Conservation (phyloP, 2,329 filamentous ascomycete species). For the Fusarium udum region DNA sequence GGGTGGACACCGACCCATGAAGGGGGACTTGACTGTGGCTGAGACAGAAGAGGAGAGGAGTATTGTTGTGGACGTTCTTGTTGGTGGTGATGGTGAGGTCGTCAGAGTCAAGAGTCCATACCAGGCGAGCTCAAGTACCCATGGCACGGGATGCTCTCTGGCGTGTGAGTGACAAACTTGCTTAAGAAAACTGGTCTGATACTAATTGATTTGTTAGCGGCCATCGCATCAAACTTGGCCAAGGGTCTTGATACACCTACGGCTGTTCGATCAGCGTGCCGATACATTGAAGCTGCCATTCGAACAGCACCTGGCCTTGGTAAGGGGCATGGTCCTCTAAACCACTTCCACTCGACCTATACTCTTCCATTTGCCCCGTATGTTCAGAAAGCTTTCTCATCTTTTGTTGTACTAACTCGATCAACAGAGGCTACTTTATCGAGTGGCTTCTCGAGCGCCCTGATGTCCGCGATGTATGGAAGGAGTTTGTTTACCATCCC, state of each 20-base stretch:
- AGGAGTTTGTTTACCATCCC: constrained; percentile 78
- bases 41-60: constrained; percentile 66
- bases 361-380: constrained; percentile 74
- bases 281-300: constrained; percentile 78
- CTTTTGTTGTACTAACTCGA: not conserved
- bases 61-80: constrained; percentile 80
- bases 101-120: constrained; percentile 76
- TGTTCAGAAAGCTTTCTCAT: constrained; percentile 24
- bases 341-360: constrained; percentile 80
- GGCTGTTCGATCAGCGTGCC: constrained; percentile 74
- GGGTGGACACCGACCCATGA: constrained; percentile 88
- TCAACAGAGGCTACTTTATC: constrained; percentile 75
- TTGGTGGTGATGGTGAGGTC: constrained; percentile 64
- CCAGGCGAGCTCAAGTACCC: constrained; percentile 80
- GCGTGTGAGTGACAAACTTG: constrained; percentile 69
- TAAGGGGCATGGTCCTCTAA: constrained; percentile 75
- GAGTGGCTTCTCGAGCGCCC: constrained; percentile 81
- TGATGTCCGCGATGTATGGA: constrained; percentile 80
- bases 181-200: not conserved
- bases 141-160: constrained; percentile 93
- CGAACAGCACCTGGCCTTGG: constrained; percentile 70
- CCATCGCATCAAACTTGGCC: constrained; percentile 78
- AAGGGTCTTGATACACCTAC: constrained; percentile 63
- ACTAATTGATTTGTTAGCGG: constrained; percentile 56
- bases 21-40: constrained; percentile 68